Conservation (phyloP, 169 alveolate species). For the Plasmodium fragile region DNA sequence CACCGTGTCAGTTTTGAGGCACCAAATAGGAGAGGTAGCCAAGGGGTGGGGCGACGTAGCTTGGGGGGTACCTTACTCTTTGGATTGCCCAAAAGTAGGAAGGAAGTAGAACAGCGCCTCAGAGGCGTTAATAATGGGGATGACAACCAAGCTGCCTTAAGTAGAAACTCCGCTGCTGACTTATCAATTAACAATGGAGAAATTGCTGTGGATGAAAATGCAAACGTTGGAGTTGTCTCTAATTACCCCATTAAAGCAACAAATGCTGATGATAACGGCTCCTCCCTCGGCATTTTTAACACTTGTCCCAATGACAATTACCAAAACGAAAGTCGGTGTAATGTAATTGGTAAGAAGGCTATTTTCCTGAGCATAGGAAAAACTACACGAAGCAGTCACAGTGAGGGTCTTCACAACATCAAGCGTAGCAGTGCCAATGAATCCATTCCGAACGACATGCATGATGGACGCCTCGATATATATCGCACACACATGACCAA, state of each 20-base stretch:
- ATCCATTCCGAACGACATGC: background rate
- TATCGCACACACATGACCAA: background rate
- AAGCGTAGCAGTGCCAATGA: background rate
- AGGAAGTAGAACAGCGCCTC: background rate
- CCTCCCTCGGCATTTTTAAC: background rate
- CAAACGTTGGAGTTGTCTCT: background rate
- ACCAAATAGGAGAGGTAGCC: background rate
- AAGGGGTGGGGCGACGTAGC: background rate
- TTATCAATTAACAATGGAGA: background rate
- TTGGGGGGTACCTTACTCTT: background rate
- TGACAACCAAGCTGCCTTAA: background rate
- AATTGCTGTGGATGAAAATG: background rate
- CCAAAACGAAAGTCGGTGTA: background rate
- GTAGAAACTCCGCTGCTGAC: background rate
- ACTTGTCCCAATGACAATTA: background rate
- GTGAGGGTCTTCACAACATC: background rate
- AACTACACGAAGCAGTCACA: background rate
- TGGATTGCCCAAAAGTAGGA: background rate
- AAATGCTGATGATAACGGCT: background rate
- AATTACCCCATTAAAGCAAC: background rate
- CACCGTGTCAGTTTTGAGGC: constrained; percentile 2
- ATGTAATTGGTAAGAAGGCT: background rate
- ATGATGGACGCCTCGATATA: background rate
- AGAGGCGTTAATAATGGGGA: background rate
- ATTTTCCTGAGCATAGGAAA: background rate